phyloP scores from a whole-genome alignment of 345 rosid genomes.

The Populus davidiana region DNA sequence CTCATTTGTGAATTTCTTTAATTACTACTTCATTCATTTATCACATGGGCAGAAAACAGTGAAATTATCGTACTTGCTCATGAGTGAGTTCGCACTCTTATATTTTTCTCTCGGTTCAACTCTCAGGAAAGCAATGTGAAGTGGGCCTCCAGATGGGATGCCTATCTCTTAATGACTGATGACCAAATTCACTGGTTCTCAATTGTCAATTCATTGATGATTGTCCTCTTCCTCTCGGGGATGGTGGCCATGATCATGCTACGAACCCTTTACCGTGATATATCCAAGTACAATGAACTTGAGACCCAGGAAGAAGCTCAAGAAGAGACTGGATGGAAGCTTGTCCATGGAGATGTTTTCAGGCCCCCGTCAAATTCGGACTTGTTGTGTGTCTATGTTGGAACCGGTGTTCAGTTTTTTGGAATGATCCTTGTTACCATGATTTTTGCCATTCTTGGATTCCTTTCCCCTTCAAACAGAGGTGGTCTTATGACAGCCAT shows the following conservation, averaged over 20 bases:
- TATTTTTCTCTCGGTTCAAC: not conserved
- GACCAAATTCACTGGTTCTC: slow-evolving; percentile 86
- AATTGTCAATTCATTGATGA: slow-evolving; percentile 77
- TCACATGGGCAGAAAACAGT: not conserved
- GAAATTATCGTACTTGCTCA: not conserved
- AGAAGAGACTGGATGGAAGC: slow-evolving; percentile 88
- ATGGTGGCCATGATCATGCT: slow-evolving; percentile 89
- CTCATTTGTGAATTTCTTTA: not conserved
- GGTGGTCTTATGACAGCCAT: slow-evolving; percentile 88
- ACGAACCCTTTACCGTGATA: slow-evolving; percentile 74
- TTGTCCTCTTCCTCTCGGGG: slow-evolving; percentile 76
- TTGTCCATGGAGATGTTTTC: slow-evolving; percentile 76
- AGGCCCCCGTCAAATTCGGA: slow-evolving; percentile 69
- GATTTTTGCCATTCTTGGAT: slow-evolving; percentile 72
- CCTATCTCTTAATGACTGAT: slow-evolving; percentile 74
- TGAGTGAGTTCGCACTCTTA: not conserved
- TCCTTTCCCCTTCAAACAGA: slow-evolving; percentile 75
- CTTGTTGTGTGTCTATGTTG: slow-evolving; percentile 63
- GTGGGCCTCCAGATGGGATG: slow-evolving; percentile 93
- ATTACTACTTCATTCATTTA: not conserved
- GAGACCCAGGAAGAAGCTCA: slow-evolving; percentile 88
- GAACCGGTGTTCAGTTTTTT: slow-evolving; percentile 72
- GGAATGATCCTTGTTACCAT: slow-evolving; percentile 76
- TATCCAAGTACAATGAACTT: slow-evolving; percentile 73
- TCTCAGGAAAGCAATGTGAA: slow-evolving; percentile 73